Evolutionary conservation across 306 rosid species (phyloP).

Genomic region (Rubus parviflorus): DNA sequence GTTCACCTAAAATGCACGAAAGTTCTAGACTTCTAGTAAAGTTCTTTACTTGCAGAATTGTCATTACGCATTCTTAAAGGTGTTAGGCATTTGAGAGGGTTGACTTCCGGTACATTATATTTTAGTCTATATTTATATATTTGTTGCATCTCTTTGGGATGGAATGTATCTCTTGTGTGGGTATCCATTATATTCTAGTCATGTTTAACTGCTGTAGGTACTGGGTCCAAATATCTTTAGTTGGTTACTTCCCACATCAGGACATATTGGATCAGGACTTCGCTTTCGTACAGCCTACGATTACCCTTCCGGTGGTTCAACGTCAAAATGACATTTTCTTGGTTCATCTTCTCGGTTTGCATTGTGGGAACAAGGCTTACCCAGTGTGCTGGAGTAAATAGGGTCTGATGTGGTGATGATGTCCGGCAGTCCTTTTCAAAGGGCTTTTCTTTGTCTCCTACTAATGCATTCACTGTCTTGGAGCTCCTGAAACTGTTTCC

Average conservation of each 20-base stretch:
- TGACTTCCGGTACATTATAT: neutral
- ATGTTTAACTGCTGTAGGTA: slow-evolving; percentile 53
- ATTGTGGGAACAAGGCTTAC: slow-evolving; percentile 17
- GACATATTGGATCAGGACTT: slow-evolving; percentile 82
- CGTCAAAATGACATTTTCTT: slow-evolving; percentile 40
- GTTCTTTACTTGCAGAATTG: neutral
- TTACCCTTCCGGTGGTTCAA: slow-evolving; percentile 40
- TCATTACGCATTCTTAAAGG: neutral
- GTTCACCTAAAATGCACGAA: neutral
- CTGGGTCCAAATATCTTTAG: slow-evolving; percentile 73
- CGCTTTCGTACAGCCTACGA: slow-evolving; percentile 57
- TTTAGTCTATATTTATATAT: neutral
- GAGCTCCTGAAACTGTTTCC: slow-evolving; percentile 25
- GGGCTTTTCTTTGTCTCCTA: slow-evolving; percentile 10
- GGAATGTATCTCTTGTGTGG: neutral
- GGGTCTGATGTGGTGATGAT: slow-evolving; percentile 26
- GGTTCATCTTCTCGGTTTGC: slow-evolving; percentile 23
- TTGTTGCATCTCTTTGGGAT: neutral
- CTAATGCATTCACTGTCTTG: slow-evolving; percentile 28
- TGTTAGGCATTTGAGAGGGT: neutral
- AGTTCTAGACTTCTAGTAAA: neutral
- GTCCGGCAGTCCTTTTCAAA: slow-evolving; percentile 29
- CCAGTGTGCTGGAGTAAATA: slow-evolving; percentile 16
- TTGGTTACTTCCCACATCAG: slow-evolving; percentile 74
- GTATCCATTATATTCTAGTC: slow-evolving; percentile 14